Evolutionary conservation across 345 rosid genomes (phyloP), one percentile per base, ranked within the genome.

Genomic region (Alliaria petiolata): DNA sequence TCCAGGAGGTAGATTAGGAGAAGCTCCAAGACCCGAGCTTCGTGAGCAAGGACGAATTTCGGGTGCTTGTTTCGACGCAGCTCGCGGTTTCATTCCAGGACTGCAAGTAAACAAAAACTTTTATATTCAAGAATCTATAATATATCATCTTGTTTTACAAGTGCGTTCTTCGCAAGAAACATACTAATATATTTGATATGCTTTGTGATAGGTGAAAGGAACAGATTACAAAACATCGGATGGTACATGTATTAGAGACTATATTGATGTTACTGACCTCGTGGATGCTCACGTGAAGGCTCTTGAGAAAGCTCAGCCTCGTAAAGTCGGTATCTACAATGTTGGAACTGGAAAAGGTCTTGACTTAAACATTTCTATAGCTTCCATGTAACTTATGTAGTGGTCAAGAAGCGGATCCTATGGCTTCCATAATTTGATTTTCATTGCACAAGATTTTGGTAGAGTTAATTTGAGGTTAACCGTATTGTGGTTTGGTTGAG

Each of bases 201-300:
- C n/a, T 74, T 57, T 66, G 30, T 40, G 61, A 25, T 81, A 92
- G 98, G 98, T 95, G 16, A 95, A 83, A 79, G 99, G 99, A 78
- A 95, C 96, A 1, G 98, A 95, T 74, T 95, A 95, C 65, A 88
- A 80, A 75, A 95, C 99, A 2, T 82, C 81, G 0, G 99, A 95
- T 3, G 99, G 99, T 8, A 95, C 99, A 22, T 95, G 99, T 63
- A 59, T 95, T 30, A 87, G 99, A 45, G 99, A 95, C 69, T 95
- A 95, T 51, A 95, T 95, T 17, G 99, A 95, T 8, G 99, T 95
- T 13, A 95, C 95, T 7, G 99, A 95, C 78, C 85, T 95, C 17
- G 99, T 95, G 3, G 98, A 95, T 76, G 99, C 99, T 80, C 99
- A 95, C 34, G 96, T 89, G 35, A 95, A 95, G 82, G 99, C 99